These are phyloP conservation scores for Cardiospermum halicacabum DNA, from an alignment of 345 rosid species.

Conservation along the genomic window DNA sequence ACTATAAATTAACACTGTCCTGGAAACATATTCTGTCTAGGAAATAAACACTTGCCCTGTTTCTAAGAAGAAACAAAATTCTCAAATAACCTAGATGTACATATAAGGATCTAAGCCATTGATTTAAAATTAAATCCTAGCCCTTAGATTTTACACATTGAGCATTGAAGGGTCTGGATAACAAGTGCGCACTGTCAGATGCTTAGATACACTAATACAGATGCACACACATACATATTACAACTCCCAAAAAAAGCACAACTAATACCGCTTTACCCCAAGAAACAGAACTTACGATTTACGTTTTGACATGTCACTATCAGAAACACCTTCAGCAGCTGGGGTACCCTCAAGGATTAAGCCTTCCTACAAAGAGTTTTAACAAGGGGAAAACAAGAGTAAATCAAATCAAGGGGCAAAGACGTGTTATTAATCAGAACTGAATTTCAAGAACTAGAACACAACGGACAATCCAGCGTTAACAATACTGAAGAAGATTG, in stretches of 20 bases:
- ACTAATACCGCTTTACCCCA: neutral
- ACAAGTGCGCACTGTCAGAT: too few species aligned
- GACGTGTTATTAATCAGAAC: slow-evolving; percentile 1
- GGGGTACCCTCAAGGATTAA: slow-evolving; percentile 78
- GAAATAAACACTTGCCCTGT: neutral
- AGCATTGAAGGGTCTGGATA: too few species aligned
- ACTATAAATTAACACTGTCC: neutral
- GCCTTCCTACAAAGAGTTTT: slow-evolving; percentile 62
- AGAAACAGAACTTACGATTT: slow-evolving; percentile 35
- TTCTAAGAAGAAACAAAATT: neutral
- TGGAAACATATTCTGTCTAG: neutral
- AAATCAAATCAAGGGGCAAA: neutral
- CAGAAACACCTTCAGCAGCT: slow-evolving; percentile 87
- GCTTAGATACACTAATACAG: too few species aligned
- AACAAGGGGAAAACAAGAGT: neutral
- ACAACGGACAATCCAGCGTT: neutral
- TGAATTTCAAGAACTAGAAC: neutral
- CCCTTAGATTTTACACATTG: too few species aligned
- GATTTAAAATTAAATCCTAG: too few species aligned
- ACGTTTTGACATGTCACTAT: slow-evolving; percentile 69
- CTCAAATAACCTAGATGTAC: neutral
- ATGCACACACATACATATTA: neutral
- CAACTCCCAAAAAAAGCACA: neutral
- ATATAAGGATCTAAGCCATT: too few species aligned
- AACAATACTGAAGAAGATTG: neutral